Evolutionary conservation across 441 rosid species (phyloP), one percentile per base, ranked within the genome.

Genomic region (Monsonia emarginata): DNA sequence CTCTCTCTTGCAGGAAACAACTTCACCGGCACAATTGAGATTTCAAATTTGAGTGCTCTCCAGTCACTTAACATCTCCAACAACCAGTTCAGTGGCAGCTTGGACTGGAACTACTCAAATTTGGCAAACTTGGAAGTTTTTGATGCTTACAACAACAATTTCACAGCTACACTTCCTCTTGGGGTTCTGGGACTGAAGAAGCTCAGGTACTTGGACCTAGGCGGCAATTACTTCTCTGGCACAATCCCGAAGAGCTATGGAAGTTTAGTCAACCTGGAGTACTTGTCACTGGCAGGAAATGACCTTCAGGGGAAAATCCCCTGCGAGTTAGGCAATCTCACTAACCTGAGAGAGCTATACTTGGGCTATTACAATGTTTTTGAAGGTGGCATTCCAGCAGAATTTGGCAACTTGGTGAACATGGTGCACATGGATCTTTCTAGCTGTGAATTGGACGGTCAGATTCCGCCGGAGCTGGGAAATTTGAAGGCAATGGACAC

Each of bases 1-100:
- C 81, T 83, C 50, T 78, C 82, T 48, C 80, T 83, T 7, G 74
- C 82, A 0, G 86, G 82, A 16, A 83, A 83, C 73, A 83, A 78
- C 75, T 78, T 83, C 65, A 66, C 81, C 0, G 86, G 82, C 16
- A 9, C 42, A 26, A 72, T 83, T 61, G 69, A 66, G 42, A 50
- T 83, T 18, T 58, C 44, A 2, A 73, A 73, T 25, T 50, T 80
- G 64, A 68, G 73, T 7, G 63, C 65, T 18, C 82, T 83, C 36
- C 73, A 63, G 16, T 74, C 56, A 11, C 80, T 83, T 25, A 80
- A 83, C 78, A 64, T 83, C 72, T 83, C 86, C 4, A 78, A 75
- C 81, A 83, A 83, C 50, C 75, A 66, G 75, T 83, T 83, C 72
- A 57, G 66, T 21, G 84, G 82, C n/a, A 32, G 69, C 67, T 69